Conservation (phyloP, 2,329 filamentous ascomycete species). For the Apiospora malaysiana region DNA sequence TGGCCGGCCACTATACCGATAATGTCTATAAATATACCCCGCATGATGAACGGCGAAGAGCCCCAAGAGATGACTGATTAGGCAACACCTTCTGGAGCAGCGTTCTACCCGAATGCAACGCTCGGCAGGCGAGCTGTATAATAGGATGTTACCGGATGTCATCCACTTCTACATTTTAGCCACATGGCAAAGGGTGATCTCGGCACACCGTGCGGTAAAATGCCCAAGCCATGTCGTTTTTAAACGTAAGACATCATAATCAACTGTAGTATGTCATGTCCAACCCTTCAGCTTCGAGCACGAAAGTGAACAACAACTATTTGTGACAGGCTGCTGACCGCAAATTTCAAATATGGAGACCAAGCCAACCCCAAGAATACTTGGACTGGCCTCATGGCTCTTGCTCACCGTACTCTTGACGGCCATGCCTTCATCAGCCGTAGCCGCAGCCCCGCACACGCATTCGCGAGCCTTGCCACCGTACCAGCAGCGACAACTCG, state of each 20-base stretch:
- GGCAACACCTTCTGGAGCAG: not conserved
- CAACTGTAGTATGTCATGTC: too few species aligned
- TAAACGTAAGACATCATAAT: not conserved
- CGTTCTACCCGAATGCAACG: slow-evolving; percentile 10
- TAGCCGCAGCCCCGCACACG: not conserved
- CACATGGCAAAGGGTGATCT: not conserved
- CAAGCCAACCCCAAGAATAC: not conserved
- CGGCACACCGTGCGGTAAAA: not conserved
- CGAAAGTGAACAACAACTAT: too few species aligned
- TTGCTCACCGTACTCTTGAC: not conserved
- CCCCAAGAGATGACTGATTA: not conserved
- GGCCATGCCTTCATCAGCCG: not conserved
- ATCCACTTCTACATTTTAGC: not conserved
- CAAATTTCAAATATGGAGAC: not conserved
- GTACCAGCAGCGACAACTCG: not conserved
- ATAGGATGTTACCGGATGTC: not conserved
- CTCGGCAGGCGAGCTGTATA: not conserved
- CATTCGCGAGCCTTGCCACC: not conserved
- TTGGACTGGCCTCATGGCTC: not conserved
- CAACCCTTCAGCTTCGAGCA: not conserved
- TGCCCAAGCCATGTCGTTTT: not conserved
- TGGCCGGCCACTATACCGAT: not conserved
- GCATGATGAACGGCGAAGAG: not conserved
- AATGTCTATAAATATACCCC: not conserved
- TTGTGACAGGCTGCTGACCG: not conserved